Evolutionary conservation across 352 stramenopile genomes (phyloP).

Genomic region (Globisporangium parvum): DNA sequence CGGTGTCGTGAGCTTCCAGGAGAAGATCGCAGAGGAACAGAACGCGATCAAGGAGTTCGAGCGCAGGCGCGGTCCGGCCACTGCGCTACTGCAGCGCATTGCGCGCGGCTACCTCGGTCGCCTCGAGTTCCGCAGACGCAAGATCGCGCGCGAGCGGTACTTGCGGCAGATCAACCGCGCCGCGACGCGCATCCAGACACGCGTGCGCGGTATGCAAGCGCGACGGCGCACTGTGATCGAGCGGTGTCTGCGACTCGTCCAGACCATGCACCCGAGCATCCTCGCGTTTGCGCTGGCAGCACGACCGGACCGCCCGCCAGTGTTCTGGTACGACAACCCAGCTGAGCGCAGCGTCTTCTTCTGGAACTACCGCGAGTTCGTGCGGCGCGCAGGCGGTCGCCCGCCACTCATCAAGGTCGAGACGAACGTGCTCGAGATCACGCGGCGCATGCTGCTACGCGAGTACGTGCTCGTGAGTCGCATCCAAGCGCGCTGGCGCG

Average conservation of each 20-base stretch:
- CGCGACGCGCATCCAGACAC: constrained; percentile 52
- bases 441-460: constrained; percentile 47
- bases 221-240: constrained; percentile 50
- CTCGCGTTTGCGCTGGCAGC: constrained; percentile 29
- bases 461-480: constrained; percentile 63
- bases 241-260: constrained; percentile 57
- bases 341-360: constrained; percentile 55
- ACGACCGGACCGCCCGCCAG: constrained; percentile 27
- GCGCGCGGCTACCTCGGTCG: constrained; percentile 57
- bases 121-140: constrained; percentile 36
- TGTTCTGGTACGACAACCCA: constrained; percentile 79
- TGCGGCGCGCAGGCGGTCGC: constrained; percentile 47
- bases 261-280: constrained; percentile 45
- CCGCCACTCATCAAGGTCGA: constrained; percentile 68
- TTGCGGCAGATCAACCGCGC: constrained; percentile 42
- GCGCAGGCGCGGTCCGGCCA: constrained; percentile 39
- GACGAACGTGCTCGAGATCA: constrained; percentile 67
- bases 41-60: constrained; percentile 63
- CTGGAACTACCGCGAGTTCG: constrained; percentile 77
- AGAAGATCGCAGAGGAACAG: constrained; percentile 64
- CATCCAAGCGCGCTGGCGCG: constrained; percentile 61
- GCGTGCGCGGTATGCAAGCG: constrained; percentile 56
- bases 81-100: constrained; percentile 52
- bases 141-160: constrained; percentile 42
- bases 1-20: constrained; percentile 68